These are phyloP conservation scores for Saccharum hybrid DNA, from an alignment of 202 grass and related monocot species.

Conservation along the genomic window DNA sequence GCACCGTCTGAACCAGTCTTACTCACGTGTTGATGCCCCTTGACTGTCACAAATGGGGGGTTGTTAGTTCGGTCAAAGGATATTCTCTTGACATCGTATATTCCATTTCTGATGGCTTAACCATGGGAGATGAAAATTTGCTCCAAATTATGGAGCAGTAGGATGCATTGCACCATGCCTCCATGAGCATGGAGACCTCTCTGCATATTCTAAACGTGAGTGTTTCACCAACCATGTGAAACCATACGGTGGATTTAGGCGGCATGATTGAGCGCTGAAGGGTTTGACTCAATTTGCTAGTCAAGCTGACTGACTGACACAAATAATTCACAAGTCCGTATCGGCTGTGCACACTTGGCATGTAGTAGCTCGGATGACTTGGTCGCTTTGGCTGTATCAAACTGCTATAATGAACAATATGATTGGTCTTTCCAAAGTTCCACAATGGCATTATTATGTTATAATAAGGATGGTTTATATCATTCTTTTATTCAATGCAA, in stretches of 20 bases:
- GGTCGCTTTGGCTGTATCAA: not conserved
- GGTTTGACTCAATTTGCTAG: not conserved
- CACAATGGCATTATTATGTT: not conserved
- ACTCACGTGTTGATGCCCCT: not conserved
- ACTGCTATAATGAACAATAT: not conserved
- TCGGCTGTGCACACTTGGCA: not conserved
- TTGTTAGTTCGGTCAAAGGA: slow-evolving; percentile 1
- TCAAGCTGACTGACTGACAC: not conserved
- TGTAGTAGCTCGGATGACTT: not conserved
- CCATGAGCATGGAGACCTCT: not conserved
- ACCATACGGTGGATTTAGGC: not conserved
- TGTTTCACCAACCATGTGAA: not conserved
- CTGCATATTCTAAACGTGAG: slow-evolving; percentile 2
- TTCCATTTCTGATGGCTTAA: not conserved
- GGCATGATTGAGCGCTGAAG: not conserved
- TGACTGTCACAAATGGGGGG: not conserved
- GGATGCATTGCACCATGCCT: too few relatives aligned
- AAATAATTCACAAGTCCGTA: not conserved
- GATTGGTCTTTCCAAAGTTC: slow-evolving; percentile 14
- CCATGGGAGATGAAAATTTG: not conserved
- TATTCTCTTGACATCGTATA: slow-evolving; percentile 12
- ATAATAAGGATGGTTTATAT: not conserved
- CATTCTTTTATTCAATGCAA: not conserved
- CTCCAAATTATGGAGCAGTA: not conserved
- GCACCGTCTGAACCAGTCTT: not conserved